Percentiles rank a stretch among this genome's conserved stretches.
Evolutionary conservation across 768 basidiomycete species (phyloP).

Genomic region (Pleurotus salmoneostramineus): DNA sequence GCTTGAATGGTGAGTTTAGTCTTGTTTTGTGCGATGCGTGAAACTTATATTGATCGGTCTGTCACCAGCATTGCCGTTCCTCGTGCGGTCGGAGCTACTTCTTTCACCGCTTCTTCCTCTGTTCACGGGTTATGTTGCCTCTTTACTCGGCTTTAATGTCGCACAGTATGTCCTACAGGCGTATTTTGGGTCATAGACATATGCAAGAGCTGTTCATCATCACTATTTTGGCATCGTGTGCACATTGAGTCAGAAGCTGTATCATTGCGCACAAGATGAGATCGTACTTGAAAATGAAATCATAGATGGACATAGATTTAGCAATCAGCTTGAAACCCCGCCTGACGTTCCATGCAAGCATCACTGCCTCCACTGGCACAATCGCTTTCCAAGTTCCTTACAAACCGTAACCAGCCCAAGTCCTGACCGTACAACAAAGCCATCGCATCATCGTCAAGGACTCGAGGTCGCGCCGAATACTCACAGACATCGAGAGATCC

Average conservation of each 20-base stretch:
- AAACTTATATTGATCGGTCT: not conserved
- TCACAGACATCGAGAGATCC: not conserved
- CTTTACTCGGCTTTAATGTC: slow-evolving; percentile 88
- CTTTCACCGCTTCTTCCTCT: slow-evolving; percentile 88
- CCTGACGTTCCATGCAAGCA: not conserved
- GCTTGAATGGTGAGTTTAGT: slow-evolving; percentile 60
- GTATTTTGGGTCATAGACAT: slow-evolving; percentile 62
- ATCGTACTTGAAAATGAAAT: not conserved
- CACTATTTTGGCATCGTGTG: not conserved
- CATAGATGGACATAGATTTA: not conserved
- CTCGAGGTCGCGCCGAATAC: not conserved
- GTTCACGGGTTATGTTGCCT: slow-evolving; percentile 81
- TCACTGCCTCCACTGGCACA: not conserved
- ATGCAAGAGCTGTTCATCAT: not conserved
- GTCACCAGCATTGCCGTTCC: slow-evolving; percentile 83
- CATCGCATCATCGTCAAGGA: too few species aligned
- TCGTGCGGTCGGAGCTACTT: slow-evolving; percentile 84
- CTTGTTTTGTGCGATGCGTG: not conserved
- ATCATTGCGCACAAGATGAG: too few species aligned
- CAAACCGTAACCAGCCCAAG: too few species aligned
- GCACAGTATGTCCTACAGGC: slow-evolving; percentile 73
- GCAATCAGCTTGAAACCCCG: slow-evolving; percentile 2
- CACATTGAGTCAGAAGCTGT: too few species aligned
- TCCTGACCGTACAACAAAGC: too few species aligned
- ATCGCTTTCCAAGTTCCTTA: not conserved